phyloP scores from a whole-genome alignment of 352 stramenopile genomes.

The Phytophthora kernoviae region DNA sequence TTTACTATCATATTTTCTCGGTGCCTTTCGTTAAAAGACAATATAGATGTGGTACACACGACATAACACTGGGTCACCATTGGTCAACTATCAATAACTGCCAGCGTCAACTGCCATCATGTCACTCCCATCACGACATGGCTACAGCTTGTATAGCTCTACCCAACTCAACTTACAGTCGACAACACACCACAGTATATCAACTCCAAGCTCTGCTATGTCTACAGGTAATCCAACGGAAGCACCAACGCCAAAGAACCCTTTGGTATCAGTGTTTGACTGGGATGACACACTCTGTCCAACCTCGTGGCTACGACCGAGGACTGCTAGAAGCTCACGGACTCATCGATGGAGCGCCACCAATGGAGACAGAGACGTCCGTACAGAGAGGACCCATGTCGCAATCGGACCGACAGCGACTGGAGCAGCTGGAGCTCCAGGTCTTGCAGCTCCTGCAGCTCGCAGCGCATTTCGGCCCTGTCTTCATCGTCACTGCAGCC shows the following conservation, averaged over 20 bases:
- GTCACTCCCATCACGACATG: background rate
- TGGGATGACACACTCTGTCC: constrained; percentile 76
- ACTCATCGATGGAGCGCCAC: constrained; percentile 36
- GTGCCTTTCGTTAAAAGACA: too few relatives aligned
- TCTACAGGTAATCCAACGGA: background rate
- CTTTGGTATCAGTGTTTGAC: constrained; percentile 55
- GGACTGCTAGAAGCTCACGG: constrained; percentile 47
- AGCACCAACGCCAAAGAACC: constrained; percentile 23
- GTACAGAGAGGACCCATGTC: constrained; percentile 13
- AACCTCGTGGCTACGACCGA: constrained; percentile 56
- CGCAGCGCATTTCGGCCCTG: constrained; percentile 44
- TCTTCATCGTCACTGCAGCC: constrained; percentile 72
- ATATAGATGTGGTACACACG: too few relatives aligned
- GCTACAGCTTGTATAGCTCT: background rate
- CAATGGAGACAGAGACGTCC: constrained; percentile 30
- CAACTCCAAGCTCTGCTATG: background rate
- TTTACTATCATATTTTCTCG: too few relatives aligned
- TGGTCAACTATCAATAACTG: too few relatives aligned
- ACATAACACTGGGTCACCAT: too few relatives aligned
- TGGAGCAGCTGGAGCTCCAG: constrained; percentile 45
- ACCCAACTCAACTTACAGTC: too few relatives aligned
- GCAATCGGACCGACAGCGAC: constrained; percentile 23
- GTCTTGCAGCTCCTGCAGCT: constrained; percentile 47
- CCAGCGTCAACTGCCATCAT: background rate
- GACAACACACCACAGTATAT: too few relatives aligned